Base-by-base conservation (phyloP, 2,329 filamentous ascomycete genomes). In the Hypoxylon sp. region DNA sequence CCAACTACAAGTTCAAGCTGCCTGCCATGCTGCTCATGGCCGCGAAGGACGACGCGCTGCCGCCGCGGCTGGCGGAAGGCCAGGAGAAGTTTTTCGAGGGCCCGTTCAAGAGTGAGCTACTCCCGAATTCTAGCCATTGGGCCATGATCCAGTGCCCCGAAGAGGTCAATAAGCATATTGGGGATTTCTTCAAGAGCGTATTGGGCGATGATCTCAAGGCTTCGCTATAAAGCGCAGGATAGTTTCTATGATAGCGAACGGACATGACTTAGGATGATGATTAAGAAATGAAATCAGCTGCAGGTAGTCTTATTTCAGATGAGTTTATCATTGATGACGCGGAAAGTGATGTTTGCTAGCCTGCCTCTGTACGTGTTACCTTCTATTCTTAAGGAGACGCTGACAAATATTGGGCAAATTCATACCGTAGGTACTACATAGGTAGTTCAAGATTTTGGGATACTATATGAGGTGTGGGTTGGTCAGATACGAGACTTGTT, bases 11-110 rank as follows among this genome's bases (percentile, higher is more conserved):
- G 58, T 80, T 91, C 54, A 78, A 82, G 48, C 80, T 87, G 71
- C 92, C 93, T 0, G 84, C 89, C 4, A 81, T 98, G 70, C 92
- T 94, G 75, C 85, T 98, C 64, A 83, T 86, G 59, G 93, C 92
- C 0, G 85, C 83, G 20, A 81, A 84, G 47, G 95, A 99, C 76
- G 71, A 72, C 0, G 91, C 94, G 1, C 80, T 98, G 69, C 90
- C 89, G 59, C 88, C 91, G 0, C 80, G 83, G 39, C 86, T 97
- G 85, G 85, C 90, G 1, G 79, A 77, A 22, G 85, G 86, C 0
- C 97, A 97, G 92, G 88, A 88, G 19, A 80, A 82, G 67, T 79
- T 81, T 65, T 87, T 94, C 62, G 84, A 86, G 2, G 83, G 87
- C 48, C 77, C 96, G 72, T 90, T 86, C 6, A 82, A 84, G 63